Percentiles rank a stretch among this genome's conserved stretches.
phyloP scores from a whole-genome alignment of 2,329 filamentous ascomycete species.

The Monosporascus sp. region DNA sequence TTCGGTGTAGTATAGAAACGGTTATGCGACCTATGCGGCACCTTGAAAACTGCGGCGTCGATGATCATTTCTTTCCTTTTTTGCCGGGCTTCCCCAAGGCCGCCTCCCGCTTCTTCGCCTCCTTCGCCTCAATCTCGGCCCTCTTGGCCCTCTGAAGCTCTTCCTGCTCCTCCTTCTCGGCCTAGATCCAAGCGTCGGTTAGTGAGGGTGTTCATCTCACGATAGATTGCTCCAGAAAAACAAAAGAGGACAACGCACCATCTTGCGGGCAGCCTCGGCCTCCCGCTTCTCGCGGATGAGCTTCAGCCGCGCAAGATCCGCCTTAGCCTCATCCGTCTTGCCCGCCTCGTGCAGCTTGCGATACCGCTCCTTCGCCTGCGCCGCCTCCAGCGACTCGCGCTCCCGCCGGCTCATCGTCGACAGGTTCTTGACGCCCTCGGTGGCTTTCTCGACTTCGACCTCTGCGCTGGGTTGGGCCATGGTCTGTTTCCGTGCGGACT shows the following conservation, averaged over 20 bases:
- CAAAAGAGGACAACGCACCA: conserved; percentile 47
- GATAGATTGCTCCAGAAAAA: no score
- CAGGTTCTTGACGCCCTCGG: conserved; percentile 52
- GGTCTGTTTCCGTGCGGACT: conserved; percentile 59
- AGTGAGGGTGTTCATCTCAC: neutral
- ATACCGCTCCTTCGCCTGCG: conserved; percentile 83
- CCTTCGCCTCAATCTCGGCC: conserved; percentile 47
- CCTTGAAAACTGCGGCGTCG: no score
- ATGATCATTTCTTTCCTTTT: conserved; percentile 38
- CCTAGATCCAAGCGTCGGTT: conserved; percentile 33
- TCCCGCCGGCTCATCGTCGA: conserved; percentile 45
- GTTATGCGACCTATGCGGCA: no score
- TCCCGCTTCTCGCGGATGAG: conserved; percentile 82
- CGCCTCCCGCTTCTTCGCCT: conserved; percentile 50
- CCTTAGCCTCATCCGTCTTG: conserved; percentile 93
- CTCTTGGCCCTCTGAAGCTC: conserved; percentile 43
- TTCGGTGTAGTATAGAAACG: no score
- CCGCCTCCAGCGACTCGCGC: conserved; percentile 74
- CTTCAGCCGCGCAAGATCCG: conserved; percentile 77
- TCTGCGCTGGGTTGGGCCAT: conserved; percentile 36
- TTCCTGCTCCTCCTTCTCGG: conserved; percentile 53
- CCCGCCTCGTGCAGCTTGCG: conserved; percentile 88
- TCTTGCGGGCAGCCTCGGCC: conserved; percentile 74
- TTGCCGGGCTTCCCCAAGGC: conserved; percentile 39
- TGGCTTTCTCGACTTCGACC: conserved; percentile 42